phyloP scores from a whole-genome alignment of 164 flowering plant genomes.

The Tinospora cordifolia region DNA sequence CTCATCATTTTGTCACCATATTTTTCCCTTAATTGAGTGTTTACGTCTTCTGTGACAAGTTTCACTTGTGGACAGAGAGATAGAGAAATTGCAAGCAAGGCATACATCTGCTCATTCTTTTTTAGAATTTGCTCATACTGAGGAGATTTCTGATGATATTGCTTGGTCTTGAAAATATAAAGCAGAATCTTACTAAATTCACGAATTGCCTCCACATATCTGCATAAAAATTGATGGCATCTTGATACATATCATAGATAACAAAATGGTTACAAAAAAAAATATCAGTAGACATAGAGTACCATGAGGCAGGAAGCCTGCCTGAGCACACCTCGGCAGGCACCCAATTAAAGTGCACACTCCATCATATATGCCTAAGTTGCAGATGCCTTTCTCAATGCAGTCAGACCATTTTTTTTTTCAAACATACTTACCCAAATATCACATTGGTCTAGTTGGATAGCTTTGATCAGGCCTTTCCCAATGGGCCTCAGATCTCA shows the following conservation, averaged over 20 bases:
- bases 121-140: conserved; percentile 96
- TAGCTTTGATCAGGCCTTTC: too few species aligned
- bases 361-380: too few species aligned
- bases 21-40: conserved; percentile 83
- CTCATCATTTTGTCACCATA: conserved; percentile 95
- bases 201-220: conserved; percentile 84
- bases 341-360: too few species aligned
- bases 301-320: too few species aligned
- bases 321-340: too few species aligned
- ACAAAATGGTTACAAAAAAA: neutral
- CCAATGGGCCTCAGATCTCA: too few species aligned
- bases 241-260: neutral
- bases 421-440: too few species aligned
- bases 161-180: conserved; percentile 85
- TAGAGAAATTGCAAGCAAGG: conserved; percentile 76
- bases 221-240: conserved; percentile 17
- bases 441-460: too few species aligned
- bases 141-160: conserved; percentile 91
- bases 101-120: conserved; percentile 99
- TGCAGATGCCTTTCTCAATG: too few species aligned
- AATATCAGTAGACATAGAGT: neutral
- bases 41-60: conserved; percentile 88
- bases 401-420: too few species aligned
- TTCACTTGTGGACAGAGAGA: conserved; percentile 89
- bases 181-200: conserved; percentile 86